Conservation (phyloP, 768 basidiomycete species). For the Russula vinacea region DNA sequence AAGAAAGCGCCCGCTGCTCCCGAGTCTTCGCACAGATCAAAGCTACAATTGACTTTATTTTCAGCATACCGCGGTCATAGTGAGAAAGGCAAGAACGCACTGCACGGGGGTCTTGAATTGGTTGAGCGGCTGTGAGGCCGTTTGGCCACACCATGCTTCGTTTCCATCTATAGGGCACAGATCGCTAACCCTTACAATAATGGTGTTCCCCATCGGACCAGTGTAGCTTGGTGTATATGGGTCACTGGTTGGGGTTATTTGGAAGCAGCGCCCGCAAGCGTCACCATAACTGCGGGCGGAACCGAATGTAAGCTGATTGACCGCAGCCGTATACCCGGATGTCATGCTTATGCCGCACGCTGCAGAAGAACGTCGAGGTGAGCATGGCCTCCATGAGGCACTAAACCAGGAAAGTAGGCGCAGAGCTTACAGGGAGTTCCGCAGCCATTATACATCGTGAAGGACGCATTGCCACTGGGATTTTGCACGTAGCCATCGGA, state of each 20-base stretch:
- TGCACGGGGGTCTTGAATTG: slow-evolving; percentile 43
- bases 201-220: slow-evolving; percentile 49
- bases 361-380: slow-evolving; percentile 20
- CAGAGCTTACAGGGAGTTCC: slow-evolving; percentile 42
- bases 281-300: slow-evolving; percentile 48
- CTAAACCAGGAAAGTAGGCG: neutral
- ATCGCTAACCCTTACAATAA: slow-evolving; percentile 52
- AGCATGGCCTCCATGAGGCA: neutral
- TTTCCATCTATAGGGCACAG: slow-evolving; percentile 47
- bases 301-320: slow-evolving; percentile 57
- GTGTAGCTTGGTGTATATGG: slow-evolving; percentile 50
- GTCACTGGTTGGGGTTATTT: slow-evolving; percentile 49
- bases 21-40: slow-evolving; percentile 60
- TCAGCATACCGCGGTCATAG: neutral
- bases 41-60: slow-evolving; percentile 39
- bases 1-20: slow-evolving; percentile 54
- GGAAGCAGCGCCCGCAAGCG: slow-evolving; percentile 61
- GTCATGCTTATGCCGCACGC: slow-evolving; percentile 50
- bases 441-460: slow-evolving; percentile 57
- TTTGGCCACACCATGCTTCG: slow-evolving; percentile 53
- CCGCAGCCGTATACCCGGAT: slow-evolving; percentile 53
- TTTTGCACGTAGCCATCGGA: slow-evolving; percentile 41
- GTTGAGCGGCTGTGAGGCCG: slow-evolving; percentile 42
- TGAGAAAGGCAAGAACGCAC: slow-evolving; percentile 36
- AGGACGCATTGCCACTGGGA: slow-evolving; percentile 50